Base-by-base conservation (phyloP, 345 rosid genomes). In the Capsella bursapastoris region DNA sequence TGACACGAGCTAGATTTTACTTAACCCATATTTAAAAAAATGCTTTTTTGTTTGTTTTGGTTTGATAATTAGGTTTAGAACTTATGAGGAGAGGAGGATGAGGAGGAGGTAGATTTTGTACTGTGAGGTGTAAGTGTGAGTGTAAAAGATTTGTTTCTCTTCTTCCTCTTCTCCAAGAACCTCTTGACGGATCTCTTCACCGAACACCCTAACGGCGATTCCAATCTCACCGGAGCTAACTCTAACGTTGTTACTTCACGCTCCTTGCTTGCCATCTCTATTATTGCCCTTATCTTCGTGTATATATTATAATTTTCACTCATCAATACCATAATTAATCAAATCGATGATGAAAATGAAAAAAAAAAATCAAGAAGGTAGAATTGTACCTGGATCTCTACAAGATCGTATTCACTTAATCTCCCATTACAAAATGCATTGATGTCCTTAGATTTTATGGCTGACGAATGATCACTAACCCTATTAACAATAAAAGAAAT, bases 131-230 rank as follows among this genome's bases (percentile, higher is more conserved):
- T 34, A 37, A 48, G 57, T 48, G 68, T 16, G 41, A 65, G 43
- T 48, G 67, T 13, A 58, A 65, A 0, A 44, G 4, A 27, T 66
- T 78, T 59, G 69, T 8, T 43, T 78, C 51, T 78, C 63, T 65
- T 66, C 18, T 70, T 78, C 59, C 81, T 78, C 52, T 78, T 66
- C 73, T 78, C 77, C 64, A 72, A 52, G 68, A 78, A 78, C 43
- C 69, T 78, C 40, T 78, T 60, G 38, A 78, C 64, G 0, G 77
- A 66, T 60, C 69, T 66, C 81, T 72, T 72, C 73, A 72, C 70
- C 13, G 77, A 50, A 52, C 3, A 72, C 2, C 53, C 77, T 34
- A 45, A 72, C n/a, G 81, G 70, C 18, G 58, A 51, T 66, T 16
- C 77, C 16, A 66, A 0, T 16, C 64, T 72, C 77, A 45, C 50